A percentile compares a stretch with the other conserved stretches of the same genome.
Conservation (phyloP, 805 yeast genomes). For the Scheffersomyces coipomensis region DNA sequence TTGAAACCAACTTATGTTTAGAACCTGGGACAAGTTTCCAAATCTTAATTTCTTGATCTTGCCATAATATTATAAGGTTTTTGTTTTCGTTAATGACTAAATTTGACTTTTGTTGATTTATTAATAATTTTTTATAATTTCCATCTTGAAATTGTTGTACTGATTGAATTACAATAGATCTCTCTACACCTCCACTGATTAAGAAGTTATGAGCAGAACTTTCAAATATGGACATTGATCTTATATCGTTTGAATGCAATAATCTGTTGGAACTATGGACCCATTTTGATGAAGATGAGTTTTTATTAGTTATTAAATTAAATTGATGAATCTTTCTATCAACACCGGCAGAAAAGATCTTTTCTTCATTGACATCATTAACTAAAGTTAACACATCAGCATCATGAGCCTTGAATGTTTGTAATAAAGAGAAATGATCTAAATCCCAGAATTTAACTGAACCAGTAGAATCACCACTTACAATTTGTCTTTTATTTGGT, state of each 20-base stretch:
- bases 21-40: conserved; percentile 57
- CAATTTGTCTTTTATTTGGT: conserved; percentile 66
- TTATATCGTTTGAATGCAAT: conserved; percentile 82
- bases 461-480: conserved; percentile 97
- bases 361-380: conserved; percentile 56
- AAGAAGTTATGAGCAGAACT: conserved; percentile 65
- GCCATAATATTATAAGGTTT: conserved; percentile 71
- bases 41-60: conserved; percentile 74
- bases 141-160: conserved; percentile 68
- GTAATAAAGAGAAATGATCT: conserved; percentile 69
- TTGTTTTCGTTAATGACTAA: conserved; percentile 46
- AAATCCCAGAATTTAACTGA: conserved; percentile 91
- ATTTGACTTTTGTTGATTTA: conserved; percentile 56
- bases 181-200: conserved; percentile 83
- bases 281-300: conserved; percentile 55
- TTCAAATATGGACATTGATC: conserved; percentile 71
- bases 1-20: conserved; percentile 60
- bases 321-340: conserved; percentile 87
- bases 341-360: conserved; percentile 85
- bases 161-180: conserved; percentile 64
- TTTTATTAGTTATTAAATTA: conserved; percentile 38
- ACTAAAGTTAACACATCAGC: conserved; percentile 85
- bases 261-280: conserved; percentile 71
- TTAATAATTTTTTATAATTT: conserved; percentile 66
- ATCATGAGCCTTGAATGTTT: conserved; percentile 79